Base-by-base conservation (phyloP, 768 basidiomycete genomes). In the Rickenella mellea region DNA sequence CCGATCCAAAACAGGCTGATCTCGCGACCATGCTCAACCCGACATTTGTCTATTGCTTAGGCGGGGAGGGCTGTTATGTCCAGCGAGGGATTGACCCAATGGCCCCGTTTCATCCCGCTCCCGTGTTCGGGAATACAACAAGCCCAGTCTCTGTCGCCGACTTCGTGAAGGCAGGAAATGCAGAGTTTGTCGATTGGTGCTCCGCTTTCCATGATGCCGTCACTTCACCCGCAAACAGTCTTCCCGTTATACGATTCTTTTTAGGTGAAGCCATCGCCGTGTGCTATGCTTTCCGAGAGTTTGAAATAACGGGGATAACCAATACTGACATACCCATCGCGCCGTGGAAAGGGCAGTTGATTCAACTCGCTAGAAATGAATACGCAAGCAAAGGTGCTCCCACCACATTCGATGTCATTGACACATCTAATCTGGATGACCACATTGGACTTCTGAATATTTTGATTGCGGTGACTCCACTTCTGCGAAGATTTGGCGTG, bases 401-500 rank as follows among this genome's bases (percentile, higher is more conserved):
- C 1, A 26, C 54, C 7, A 35, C 43, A 2, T 76, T 74, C 48
- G 58, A 67, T 44, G 59, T 70, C 41, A 68, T 76, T 27, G 71
- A 76, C 26, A 68, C 73, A 0, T 74, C 72, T 15, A 73, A 74
- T 44, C 55, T 76, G 21, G 47, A 55, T 1, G 73, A 76, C 48
- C 69, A 70, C 48, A 22, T 68, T n/a, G 73, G 71, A 0, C 51
- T 72, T 9, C 45, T 74, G 15, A 76, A 74, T 40, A 41, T 73
- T 30, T 51, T 76, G 4, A 39, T 64, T 25, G 55, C 57, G 3
- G 50, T 64, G 0, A 42, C 60, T 1, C 71, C 71, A 1, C 49
- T 76, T 5, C 55, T 55, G 14, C 31, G 40, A 11, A 14, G 39
- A 41, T 9, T 45, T 14, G 52, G 65, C 4, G 55, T 64, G 2